Base-by-base conservation (phyloP, 2,329 filamentous ascomycete genomes). In the Magnaporthiopsis incrustans region DNA sequence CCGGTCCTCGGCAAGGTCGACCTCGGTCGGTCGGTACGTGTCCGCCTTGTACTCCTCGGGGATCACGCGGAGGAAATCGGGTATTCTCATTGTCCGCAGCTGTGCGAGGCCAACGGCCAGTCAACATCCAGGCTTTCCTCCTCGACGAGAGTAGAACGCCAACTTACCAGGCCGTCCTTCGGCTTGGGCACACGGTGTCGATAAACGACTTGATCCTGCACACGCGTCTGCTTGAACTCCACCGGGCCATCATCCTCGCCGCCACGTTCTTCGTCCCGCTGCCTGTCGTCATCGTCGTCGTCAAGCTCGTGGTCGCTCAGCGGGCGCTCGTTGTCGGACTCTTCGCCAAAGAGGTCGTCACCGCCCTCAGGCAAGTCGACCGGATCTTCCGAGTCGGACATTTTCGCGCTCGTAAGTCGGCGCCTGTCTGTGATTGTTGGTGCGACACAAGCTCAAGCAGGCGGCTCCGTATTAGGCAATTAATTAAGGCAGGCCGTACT, bases 171-270 rank as follows among this genome's bases (percentile, higher is more conserved):
- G 71, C 87, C 87, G 71, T 92, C 88, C 67, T 83, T 86, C 53
- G 89, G 83, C 71, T 89, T 88, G 18, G 90, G 90, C 18, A 88
- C 78, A 62, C 85, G 81, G 73, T 93, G 90, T 59, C 90, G 83
- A 70, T 84, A 87, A 60, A 92, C 77, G 60, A 85, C 83, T 60
- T 88, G 79, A 62, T 87, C 85, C 76, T 86, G 82, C 63, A 90
- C 82, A 63, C 85, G 78, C 68, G 82, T 83, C 68, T 85, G 78
- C 66, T 80, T 78, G 26, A 80, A 77, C 64, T 77, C 75, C 61
- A 75, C 66, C 60, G 59, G 68, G 65, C 62, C 53, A 30, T 79
- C 77, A 14, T 80, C 78, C 18, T 79, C 78, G 12, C 78, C 76
- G 7, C 81, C 77, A 59, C 80, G 78, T n/a, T 79, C 77, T 35